phyloP scores from a whole-genome alignment of 2,329 filamentous ascomycete genomes.

The Fonsecaea monophora region DNA sequence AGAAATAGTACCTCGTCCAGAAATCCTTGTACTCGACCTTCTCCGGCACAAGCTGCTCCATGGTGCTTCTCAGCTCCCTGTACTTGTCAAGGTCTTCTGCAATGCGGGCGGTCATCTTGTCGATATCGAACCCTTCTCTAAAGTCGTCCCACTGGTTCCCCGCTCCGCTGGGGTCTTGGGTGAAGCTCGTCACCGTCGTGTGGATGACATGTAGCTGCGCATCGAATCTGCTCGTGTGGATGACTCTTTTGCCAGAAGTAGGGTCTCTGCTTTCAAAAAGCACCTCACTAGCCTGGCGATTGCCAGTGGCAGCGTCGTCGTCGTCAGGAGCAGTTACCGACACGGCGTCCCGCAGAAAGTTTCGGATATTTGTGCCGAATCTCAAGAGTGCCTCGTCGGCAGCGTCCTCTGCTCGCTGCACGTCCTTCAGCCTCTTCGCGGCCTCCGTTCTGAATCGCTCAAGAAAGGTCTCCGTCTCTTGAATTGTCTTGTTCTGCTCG shows the following conservation, averaged over 20 bases:
- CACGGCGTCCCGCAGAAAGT: constrained; percentile 90
- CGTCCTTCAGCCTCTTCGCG: constrained; percentile 81
- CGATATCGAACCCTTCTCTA: constrained; percentile 76
- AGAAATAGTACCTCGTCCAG: constrained; percentile 95
- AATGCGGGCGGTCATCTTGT: constrained; percentile 84
- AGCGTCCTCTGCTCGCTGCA: constrained; percentile 91
- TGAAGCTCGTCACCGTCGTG: constrained; percentile 80
- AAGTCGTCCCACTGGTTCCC: constrained; percentile 70
- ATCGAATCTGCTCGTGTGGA: constrained; percentile 92
- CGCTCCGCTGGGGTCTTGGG: constrained; percentile 70
- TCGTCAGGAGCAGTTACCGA: constrained; percentile 77
- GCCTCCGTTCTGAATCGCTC: constrained; percentile 78
- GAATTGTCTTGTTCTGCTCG: constrained; percentile 44
- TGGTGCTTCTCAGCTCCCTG: constrained; percentile 80
- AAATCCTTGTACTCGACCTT: constrained; percentile 87
- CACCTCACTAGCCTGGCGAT: constrained; percentile 62
- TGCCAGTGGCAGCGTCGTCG: constrained; percentile 29
- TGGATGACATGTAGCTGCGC: constrained; percentile 96
- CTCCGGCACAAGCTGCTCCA: constrained; percentile 96
- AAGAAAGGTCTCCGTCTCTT: constrained; percentile 70
- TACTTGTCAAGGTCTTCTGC: constrained; percentile 83
- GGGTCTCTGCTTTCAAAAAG: constrained; percentile 95
- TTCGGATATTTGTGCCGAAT: constrained; percentile 86
- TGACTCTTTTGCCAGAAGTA: constrained; percentile 83
- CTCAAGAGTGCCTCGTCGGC: constrained; percentile 93